Evolutionary conservation across 805 yeast genomes (phyloP).

Genomic region (Saccharomycopsis oosterbeekiorum): DNA sequence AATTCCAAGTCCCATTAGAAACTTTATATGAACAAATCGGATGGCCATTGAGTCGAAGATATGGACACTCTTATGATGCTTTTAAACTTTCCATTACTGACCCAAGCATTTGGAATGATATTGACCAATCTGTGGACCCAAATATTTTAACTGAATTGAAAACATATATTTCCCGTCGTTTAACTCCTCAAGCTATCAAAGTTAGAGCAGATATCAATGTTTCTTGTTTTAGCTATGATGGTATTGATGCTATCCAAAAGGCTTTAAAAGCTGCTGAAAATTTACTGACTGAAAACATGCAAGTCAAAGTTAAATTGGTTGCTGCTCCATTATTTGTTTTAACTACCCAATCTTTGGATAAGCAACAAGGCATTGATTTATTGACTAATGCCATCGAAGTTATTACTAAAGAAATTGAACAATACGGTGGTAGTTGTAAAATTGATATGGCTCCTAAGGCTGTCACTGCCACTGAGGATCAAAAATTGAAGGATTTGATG

Average conservation of each 20-base stretch:
- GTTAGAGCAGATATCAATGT: conserved; percentile 98
- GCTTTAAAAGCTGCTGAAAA: conserved; percentile 85
- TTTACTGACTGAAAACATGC: conserved; percentile 72
- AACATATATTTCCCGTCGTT: conserved; percentile 79
- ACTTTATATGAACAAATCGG: conserved; percentile 79
- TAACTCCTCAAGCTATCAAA: conserved; percentile 96
- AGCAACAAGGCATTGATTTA: conserved; percentile 73
- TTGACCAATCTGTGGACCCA: conserved; percentile 55
- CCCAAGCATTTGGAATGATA: conserved; percentile 69
- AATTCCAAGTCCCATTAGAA: conserved; percentile 81
- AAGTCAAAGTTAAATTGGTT: conserved; percentile 86
- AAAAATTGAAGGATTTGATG: conserved; percentile 90
- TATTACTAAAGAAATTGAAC: conserved; percentile 59
- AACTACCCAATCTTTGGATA: conserved; percentile 87
- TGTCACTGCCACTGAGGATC: conserved; percentile 96
- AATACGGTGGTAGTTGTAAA: conserved; percentile 77
- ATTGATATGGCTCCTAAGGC: conserved; percentile 98
- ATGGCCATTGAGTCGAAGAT: conserved; percentile 94
- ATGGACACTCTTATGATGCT: conserved; percentile 96
- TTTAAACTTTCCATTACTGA: conserved; percentile 94
- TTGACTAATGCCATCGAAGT: conserved; percentile 72
- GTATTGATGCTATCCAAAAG: conserved; percentile 90
- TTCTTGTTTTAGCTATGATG: conserved; percentile 94
- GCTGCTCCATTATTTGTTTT: conserved; percentile 96
- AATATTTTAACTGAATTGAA: conserved; percentile 69